Evolutionary conservation across 176 grass and related monocot genomes (phyloP).

Genomic region (Musa acuminata): DNA sequence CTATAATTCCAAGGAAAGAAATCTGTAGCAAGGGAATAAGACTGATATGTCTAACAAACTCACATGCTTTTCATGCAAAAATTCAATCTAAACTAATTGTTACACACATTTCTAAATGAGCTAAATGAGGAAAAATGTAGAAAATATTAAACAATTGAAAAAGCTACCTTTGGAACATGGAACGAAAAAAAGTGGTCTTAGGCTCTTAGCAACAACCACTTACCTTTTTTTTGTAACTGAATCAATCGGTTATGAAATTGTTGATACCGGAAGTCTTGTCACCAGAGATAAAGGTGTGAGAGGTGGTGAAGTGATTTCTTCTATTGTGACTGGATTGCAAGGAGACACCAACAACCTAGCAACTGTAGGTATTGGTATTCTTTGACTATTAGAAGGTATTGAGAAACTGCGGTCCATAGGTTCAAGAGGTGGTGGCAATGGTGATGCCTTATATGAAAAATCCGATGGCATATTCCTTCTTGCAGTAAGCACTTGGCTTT

Average conservation of each 20-base stretch:
- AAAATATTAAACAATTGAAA: too few species aligned
- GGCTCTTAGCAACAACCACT: constrained; percentile 4
- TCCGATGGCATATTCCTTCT: constrained; percentile 26
- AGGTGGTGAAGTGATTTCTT: constrained; percentile 42
- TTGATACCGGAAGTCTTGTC: constrained; percentile 32
- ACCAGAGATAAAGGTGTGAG: constrained; percentile 46
- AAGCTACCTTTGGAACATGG: too few species aligned
- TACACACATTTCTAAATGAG: too few species aligned
- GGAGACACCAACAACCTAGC: constrained; percentile 46
- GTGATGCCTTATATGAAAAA: constrained; percentile 30
- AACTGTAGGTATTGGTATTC: constrained; percentile 49
- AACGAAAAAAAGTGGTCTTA: neutral
- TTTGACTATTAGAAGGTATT: constrained; percentile 64
- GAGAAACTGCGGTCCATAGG: constrained; percentile 59
- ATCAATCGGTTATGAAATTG: constrained; percentile 38
- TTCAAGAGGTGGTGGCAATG: constrained; percentile 58
- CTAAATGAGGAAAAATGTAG: too few species aligned
- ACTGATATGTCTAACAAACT: too few species aligned
- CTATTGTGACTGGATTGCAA: constrained; percentile 38
- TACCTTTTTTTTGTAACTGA: constrained; percentile 24
- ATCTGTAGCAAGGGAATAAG: too few species aligned
- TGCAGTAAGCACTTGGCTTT: constrained; percentile 29
- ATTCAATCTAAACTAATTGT: too few species aligned
- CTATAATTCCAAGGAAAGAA: too few species aligned
- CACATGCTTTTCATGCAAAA: too few species aligned